A percentile compares a stretch with the other conserved stretches of the same genome.
Evolutionary conservation across 805 yeast species (phyloP).

Genomic region (Saccharomyces mikatae): DNA sequence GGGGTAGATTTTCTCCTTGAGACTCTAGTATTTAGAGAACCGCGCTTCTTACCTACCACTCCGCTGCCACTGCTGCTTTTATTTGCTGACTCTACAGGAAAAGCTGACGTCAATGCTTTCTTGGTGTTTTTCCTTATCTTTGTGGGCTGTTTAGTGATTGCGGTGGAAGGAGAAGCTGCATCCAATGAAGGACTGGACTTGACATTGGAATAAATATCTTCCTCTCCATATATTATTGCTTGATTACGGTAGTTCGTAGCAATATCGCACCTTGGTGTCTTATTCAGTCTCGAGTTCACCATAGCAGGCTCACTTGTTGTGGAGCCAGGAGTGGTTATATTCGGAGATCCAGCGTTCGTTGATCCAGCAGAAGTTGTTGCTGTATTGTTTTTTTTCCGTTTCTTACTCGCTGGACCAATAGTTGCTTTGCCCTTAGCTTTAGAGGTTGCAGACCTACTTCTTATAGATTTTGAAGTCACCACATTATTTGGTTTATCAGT

Average conservation of each 20-base stretch:
- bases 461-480: background rate
- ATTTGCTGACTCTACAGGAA: background rate
- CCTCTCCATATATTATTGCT: background rate
- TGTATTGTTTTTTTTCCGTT: background rate
- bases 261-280: background rate
- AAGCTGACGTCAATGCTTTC: background rate
- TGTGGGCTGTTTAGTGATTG: background rate
- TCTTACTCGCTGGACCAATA: background rate
- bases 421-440: slow-evolving; percentile 2
- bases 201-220: background rate
- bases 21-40: slow-evolving; percentile 1
- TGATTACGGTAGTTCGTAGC: background rate
- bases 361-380: background rate
- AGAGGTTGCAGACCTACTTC: slow-evolving; percentile 5
- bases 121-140: background rate
- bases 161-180: background rate
- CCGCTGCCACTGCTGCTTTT: background rate
- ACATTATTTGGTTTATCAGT: background rate
- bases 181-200: background rate
- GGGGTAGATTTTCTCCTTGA: slow-evolving; percentile 7
- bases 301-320: background rate
- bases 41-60: background rate
- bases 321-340: background rate
- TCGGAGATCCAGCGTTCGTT: background rate
- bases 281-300: background rate